Evolutionary conservation across 23 red algal genomes (phyloP).

Genomic region (Gracilaria domingensis): DNA sequence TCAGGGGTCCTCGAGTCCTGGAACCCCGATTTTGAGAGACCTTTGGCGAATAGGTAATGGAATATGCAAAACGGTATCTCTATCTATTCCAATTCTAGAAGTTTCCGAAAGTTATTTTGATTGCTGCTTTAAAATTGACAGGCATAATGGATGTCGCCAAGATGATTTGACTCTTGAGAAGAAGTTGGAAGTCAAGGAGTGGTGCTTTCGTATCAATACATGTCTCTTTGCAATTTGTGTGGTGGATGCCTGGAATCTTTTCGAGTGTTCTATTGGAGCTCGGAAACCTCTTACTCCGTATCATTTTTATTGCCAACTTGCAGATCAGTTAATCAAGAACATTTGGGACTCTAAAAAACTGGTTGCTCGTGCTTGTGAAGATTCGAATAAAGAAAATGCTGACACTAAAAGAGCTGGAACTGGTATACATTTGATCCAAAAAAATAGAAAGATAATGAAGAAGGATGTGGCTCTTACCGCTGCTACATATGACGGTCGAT

Average conservation of each 20-base stretch:
- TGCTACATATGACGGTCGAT: background rate
- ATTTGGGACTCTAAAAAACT: background rate
- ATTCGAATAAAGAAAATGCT: too few species aligned
- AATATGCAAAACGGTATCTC: too few species aligned
- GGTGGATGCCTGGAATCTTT: slow-evolving; percentile 52
- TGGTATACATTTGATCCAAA: slow-evolving; percentile 2
- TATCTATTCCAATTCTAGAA: slow-evolving; percentile 14
- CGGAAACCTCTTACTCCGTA: background rate
- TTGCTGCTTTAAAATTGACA: slow-evolving; percentile 24
- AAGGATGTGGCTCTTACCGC: background rate
- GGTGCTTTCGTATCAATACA: slow-evolving; percentile 35
- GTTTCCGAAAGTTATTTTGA: slow-evolving; percentile 40
- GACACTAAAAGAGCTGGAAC: background rate
- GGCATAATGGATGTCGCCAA: slow-evolving; percentile 58
- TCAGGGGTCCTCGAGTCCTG: background rate
- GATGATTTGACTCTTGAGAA: slow-evolving; percentile 52
- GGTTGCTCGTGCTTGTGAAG: too few species aligned
- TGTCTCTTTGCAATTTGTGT: slow-evolving; percentile 32
- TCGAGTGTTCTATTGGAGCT: background rate
- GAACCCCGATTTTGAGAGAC: too few species aligned
- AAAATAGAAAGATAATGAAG: background rate
- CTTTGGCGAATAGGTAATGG: background rate
- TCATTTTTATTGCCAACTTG: slow-evolving; percentile 37
- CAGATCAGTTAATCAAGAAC: slow-evolving; percentile 41
- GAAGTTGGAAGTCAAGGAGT: slow-evolving; percentile 56